Evolutionary conservation across 2,329 filamentous ascomycete species (phyloP).

Genomic region (Cytospora mali): DNA sequence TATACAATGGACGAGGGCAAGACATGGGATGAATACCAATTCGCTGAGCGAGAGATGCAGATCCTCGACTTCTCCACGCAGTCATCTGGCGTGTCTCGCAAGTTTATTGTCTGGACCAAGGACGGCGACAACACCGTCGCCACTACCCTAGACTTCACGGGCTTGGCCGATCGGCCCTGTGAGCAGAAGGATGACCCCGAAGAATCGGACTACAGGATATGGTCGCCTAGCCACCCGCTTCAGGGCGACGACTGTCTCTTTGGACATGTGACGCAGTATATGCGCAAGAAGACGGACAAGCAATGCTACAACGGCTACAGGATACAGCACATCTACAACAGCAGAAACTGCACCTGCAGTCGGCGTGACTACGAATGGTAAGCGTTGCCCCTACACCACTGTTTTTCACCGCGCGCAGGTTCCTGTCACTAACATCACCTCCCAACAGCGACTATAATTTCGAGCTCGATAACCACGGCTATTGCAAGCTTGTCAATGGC

Average conservation of each 20-base stretch:
- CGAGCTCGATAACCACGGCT: conserved; percentile 74
- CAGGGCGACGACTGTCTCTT: conserved; percentile 84
- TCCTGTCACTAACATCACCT: conserved; percentile 34
- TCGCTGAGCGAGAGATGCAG: conserved; percentile 69
- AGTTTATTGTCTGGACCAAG: conserved; percentile 88
- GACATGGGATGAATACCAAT: conserved; percentile 76
- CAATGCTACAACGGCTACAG: conserved; percentile 81
- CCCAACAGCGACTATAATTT: conserved; percentile 83
- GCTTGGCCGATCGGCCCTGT: conserved; percentile 74
- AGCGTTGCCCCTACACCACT: conserved; percentile 37
- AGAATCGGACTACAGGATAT: conserved; percentile 76
- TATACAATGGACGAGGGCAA: conserved; percentile 83
- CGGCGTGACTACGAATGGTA: conserved; percentile 92
- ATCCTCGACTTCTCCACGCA: conserved; percentile 85
- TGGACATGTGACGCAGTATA: conserved; percentile 84
- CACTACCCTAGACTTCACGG: conserved; percentile 86
- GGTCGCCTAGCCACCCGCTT: conserved; percentile 83
- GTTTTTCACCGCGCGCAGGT: not conserved
- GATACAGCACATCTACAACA: conserved; percentile 71
- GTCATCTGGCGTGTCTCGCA: conserved; percentile 83
- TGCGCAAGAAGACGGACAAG: conserved; percentile 80
- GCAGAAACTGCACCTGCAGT: conserved; percentile 80
- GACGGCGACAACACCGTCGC: conserved; percentile 64
- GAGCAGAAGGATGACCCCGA: conserved; percentile 60
- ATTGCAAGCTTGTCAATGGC: conserved; percentile 77